Conservation (phyloP, 345 rosid genomes). For the Garcia nutans region DNA sequence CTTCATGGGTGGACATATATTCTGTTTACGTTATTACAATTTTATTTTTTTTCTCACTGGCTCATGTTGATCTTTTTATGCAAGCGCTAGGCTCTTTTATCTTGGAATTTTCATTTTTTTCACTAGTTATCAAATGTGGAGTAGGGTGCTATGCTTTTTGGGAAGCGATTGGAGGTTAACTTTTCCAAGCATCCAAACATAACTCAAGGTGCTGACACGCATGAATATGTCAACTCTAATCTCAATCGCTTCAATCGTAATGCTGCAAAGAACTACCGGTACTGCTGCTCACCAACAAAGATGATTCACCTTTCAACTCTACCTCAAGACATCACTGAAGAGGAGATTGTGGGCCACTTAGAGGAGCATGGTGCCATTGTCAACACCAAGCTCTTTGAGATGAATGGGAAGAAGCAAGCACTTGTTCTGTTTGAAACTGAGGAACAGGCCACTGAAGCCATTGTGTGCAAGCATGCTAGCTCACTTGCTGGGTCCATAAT, state of each 20-base stretch:
- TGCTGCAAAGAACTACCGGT: conserved; percentile 93
- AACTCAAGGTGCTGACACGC: conserved; percentile 88
- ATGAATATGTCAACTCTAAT: conserved; percentile 71
- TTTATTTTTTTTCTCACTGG: no score
- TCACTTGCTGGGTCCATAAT: conserved; percentile 73
- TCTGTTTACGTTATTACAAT: background rate
- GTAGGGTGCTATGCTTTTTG: conserved; percentile 91
- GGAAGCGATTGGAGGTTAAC: conserved; percentile 89
- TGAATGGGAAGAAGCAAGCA: conserved; percentile 95
- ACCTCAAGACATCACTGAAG: conserved; percentile 82
- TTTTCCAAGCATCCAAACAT: conserved; percentile 87
- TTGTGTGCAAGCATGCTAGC: conserved; percentile 88
- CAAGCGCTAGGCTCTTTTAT: background rate
- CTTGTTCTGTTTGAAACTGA: conserved; percentile 75
- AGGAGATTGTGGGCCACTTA: conserved; percentile 67
- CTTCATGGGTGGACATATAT: no score
- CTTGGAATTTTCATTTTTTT: background rate
- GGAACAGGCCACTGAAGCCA: conserved; percentile 92
- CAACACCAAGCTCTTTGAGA: conserved; percentile 80
- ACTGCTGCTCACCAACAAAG: conserved; percentile 98
- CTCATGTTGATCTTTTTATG: background rate
- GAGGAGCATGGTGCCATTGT: conserved; percentile 72
- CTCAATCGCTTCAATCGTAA: conserved; percentile 96
- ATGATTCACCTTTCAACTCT: conserved; percentile 91
- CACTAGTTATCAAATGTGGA: background rate